These are phyloP conservation scores for Sanghuangporus weigelae DNA, from an alignment of 1,284 basidiomycete species.

Conservation along the genomic window DNA sequence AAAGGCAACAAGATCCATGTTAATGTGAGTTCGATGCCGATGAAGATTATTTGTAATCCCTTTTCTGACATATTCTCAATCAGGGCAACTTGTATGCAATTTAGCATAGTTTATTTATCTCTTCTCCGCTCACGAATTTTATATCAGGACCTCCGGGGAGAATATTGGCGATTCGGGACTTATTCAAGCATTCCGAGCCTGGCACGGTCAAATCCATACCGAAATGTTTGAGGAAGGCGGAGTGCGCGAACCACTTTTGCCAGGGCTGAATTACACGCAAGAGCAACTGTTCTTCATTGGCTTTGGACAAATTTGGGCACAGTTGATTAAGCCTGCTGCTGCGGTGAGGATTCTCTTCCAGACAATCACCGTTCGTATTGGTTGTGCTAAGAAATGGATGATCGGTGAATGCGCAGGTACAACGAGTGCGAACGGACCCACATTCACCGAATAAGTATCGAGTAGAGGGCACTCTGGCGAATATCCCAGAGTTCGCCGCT, in stretches of 20 bases:
- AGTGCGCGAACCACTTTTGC: slow-evolving; percentile 61
- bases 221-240: slow-evolving; percentile 38
- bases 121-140: not conserved
- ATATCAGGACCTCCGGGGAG: slow-evolving; percentile 76
- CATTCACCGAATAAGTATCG: slow-evolving; percentile 81
- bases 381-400: slow-evolving; percentile 22
- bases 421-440: slow-evolving; percentile 80
- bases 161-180: slow-evolving; percentile 87
- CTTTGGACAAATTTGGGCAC: slow-evolving; percentile 75
- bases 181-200: slow-evolving; percentile 83
- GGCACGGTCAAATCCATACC: slow-evolving; percentile 64
- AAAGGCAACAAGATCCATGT: slow-evolving; percentile 81
- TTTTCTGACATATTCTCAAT: slow-evolving; percentile 11
- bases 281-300: slow-evolving; percentile 92
- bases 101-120: not conserved
- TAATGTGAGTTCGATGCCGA: slow-evolving; percentile 55
- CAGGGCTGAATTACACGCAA: slow-evolving; percentile 80
- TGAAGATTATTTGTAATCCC: slow-evolving; percentile 1
- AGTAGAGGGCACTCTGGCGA: slow-evolving; percentile 76
- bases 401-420: slow-evolving; percentile 44
- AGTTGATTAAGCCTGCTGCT: slow-evolving; percentile 69
- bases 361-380: slow-evolving; percentile 14
- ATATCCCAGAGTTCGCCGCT: slow-evolving; percentile 74
- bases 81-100: slow-evolving; percentile 66
- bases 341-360: slow-evolving; percentile 39